phyloP scores from a whole-genome alignment of 1,284 basidiomycete species.

The Cronartium ribicola region DNA sequence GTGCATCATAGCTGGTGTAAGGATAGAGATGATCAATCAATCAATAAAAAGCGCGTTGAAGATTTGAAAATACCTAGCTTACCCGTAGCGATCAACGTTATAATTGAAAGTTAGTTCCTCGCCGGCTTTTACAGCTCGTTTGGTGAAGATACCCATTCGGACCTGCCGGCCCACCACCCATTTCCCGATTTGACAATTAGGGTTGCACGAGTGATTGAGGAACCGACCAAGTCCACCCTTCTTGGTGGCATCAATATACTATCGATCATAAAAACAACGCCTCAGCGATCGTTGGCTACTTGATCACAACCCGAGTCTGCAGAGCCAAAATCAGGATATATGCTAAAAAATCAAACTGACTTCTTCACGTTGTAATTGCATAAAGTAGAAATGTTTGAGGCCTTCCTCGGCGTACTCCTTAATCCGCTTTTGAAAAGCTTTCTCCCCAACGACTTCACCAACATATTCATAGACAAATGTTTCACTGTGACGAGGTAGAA shows the following conservation, averaged over 20 bases:
- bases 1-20: slow-evolving; percentile 74
- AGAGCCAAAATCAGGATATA: background rate
- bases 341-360: slow-evolving; percentile 55
- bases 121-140: slow-evolving; percentile 69
- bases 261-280: background rate
- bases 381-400: slow-evolving; percentile 97
- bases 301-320: background rate
- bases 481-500: slow-evolving; percentile 60
- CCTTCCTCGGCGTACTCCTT: slow-evolving; percentile 86
- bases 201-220: slow-evolving; percentile 95
- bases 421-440: slow-evolving; percentile 88
- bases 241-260: slow-evolving; percentile 98
- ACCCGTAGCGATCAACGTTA: slow-evolving; percentile 99
- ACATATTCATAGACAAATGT: slow-evolving; percentile 96
- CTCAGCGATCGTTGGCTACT: background rate
- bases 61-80: slow-evolving; percentile 49
- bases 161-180: slow-evolving; percentile 90
- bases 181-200: slow-evolving; percentile 98
- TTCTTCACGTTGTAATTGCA: slow-evolving; percentile 98
- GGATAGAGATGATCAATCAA: background rate
- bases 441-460: slow-evolving; percentile 87
- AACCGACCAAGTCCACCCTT: slow-evolving; percentile 93
- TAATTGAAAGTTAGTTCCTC: slow-evolving; percentile 99
- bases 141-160: slow-evolving; percentile 97
- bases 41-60: background rate